phyloP scores from a whole-genome alignment of 2,329 filamentous ascomycete species.

The Monilinia fructicola region DNA sequence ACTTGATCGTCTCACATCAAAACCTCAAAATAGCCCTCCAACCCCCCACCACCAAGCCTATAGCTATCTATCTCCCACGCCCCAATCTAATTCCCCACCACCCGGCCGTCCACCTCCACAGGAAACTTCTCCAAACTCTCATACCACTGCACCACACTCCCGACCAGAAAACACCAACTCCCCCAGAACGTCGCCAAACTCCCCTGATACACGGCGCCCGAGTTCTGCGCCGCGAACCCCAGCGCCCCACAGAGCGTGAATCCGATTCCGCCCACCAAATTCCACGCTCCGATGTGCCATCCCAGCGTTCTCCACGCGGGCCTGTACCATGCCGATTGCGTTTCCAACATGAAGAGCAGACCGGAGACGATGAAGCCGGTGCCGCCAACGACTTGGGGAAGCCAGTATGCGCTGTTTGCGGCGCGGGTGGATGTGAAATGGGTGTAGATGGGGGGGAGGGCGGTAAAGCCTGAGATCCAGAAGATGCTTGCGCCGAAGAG shows the following conservation, averaged over 20 bases:
- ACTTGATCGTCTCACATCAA: too few relatives aligned
- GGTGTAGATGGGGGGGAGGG: slow-evolving; percentile 56
- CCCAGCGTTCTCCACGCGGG: slow-evolving; percentile 58
- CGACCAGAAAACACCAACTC: slow-evolving; percentile 51
- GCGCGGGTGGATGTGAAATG: slow-evolving; percentile 47
- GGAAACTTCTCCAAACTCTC: slow-evolving; percentile 50
- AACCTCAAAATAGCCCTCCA: too few relatives aligned
- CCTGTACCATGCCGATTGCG: slow-evolving; percentile 61
- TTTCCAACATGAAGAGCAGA: slow-evolving; percentile 64
- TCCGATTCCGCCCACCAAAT: slow-evolving; percentile 46
- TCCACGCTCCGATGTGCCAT: slow-evolving; percentile 55
- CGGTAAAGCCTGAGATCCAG: slow-evolving; percentile 62
- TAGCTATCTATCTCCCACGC: too few relatives aligned
- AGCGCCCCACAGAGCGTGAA: slow-evolving; percentile 62
- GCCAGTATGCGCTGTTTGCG: slow-evolving; percentile 60
- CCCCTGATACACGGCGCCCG: slow-evolving; percentile 49
- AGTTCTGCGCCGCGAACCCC: slow-evolving; percentile 47
- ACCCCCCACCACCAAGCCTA: too few relatives aligned
- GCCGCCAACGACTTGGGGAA: slow-evolving; percentile 62
- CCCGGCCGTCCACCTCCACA: slow-evolving; percentile 41
- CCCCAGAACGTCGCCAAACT: slow-evolving; percentile 52
- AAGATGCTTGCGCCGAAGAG: slow-evolving; percentile 61
- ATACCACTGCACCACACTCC: slow-evolving; percentile 50
- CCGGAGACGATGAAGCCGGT: slow-evolving; percentile 59
- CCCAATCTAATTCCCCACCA: slow-evolving; percentile 3